phyloP scores from a whole-genome alignment of 768 basidiomycete species.

The Aureoboletus auriporus region DNA sequence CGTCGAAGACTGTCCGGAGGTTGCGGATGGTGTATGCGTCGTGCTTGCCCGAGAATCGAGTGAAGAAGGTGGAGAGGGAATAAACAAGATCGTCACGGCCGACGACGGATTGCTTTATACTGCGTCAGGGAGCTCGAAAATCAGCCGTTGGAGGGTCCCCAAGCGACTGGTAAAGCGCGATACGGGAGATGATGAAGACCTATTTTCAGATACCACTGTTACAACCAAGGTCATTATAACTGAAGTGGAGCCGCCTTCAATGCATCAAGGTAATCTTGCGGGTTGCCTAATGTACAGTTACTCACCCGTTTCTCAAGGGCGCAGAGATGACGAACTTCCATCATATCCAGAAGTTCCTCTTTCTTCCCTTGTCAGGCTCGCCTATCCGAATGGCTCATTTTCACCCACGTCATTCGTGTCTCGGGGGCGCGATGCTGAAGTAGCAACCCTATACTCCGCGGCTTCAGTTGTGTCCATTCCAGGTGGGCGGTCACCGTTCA shows the following conservation, averaged over 20 bases:
- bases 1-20: constrained; percentile 72
- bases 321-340: constrained; percentile 19
- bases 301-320: constrained; percentile 18
- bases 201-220: constrained; percentile 9
- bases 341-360: constrained; percentile 64
- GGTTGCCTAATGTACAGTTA: background rate
- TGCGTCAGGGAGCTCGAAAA: constrained; percentile 74
- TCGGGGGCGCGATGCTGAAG: constrained; percentile 64
- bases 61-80: constrained; percentile 51
- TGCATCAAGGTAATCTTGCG: constrained; percentile 19
- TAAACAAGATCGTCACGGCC: constrained; percentile 79
- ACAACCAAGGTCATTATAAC: constrained; percentile 8
- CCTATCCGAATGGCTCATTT: constrained; percentile 64
- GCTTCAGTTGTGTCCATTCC: constrained; percentile 75
- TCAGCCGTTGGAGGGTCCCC: constrained; percentile 78
- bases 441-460: constrained; percentile 84
- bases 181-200: constrained; percentile 11
- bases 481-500: constrained; percentile 35
- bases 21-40: constrained; percentile 87
- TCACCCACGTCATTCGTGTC: constrained; percentile 31
- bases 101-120: constrained; percentile 90
- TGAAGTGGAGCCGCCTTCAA: constrained; percentile 14
- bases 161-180: constrained; percentile 33
- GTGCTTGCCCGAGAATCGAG: constrained; percentile 70
- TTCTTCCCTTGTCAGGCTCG: constrained; percentile 62